A percentile compares a stretch with the other conserved stretches of the same genome.
phyloP scores from a whole-genome alignment of 2,329 filamentous ascomycete genomes.

The Alternaria angustiovoidea region DNA sequence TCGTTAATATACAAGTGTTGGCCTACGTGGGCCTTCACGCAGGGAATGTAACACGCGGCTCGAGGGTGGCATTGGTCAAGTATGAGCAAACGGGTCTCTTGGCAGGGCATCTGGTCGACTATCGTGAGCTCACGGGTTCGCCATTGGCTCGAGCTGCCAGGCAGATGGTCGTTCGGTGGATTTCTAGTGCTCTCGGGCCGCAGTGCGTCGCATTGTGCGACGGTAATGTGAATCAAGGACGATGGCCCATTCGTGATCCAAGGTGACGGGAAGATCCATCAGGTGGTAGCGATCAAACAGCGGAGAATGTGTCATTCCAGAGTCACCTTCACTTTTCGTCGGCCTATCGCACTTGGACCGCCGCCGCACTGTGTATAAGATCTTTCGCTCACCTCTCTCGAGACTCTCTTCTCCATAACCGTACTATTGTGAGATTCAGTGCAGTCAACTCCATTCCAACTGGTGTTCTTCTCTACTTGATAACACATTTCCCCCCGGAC shows the following conservation, averaged over 20 bases:
- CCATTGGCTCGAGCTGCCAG: slow-evolving; percentile 14
- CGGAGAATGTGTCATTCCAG: slow-evolving; percentile 20
- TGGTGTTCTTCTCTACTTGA: background rate
- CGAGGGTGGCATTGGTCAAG: slow-evolving; percentile 8
- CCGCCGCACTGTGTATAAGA: slow-evolving; percentile 16
- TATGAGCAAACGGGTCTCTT: slow-evolving; percentile 21
- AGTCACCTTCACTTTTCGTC: slow-evolving; percentile 29
- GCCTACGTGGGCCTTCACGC: background rate
- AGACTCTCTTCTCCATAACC: slow-evolving; percentile 27
- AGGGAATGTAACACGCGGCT: slow-evolving; percentile 6
- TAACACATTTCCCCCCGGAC: background rate
- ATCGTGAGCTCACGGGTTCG: slow-evolving; percentile 10
- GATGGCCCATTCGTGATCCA: slow-evolving; percentile 16
- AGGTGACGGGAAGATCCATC: slow-evolving; percentile 16
- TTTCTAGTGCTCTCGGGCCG: slow-evolving; percentile 17
- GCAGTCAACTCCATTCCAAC: background rate
- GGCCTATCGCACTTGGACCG: slow-evolving; percentile 8
- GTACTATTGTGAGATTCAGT: background rate
- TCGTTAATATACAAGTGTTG: background rate
- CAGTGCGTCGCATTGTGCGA: slow-evolving; percentile 14
- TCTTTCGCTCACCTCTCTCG: slow-evolving; percentile 35
- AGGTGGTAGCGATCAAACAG: slow-evolving; percentile 30
- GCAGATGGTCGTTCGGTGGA: slow-evolving; percentile 8
- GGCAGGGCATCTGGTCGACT: slow-evolving; percentile 16
- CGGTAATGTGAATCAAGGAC: slow-evolving; percentile 21